Conservation (phyloP, 2,329 filamentous ascomycete species). For the Paracoccidioides lutzii region DNA sequence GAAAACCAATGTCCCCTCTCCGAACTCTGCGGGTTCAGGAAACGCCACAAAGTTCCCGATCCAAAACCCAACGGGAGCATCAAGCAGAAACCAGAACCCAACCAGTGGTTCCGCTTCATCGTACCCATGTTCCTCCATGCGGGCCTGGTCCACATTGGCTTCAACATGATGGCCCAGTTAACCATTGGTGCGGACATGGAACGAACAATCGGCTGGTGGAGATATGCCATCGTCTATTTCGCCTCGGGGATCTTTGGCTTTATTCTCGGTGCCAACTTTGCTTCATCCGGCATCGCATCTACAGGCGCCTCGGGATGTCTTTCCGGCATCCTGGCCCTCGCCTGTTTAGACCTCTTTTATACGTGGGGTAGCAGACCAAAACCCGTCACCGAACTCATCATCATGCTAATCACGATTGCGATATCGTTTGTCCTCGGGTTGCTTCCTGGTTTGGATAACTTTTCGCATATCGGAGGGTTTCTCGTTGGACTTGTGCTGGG, state of each 20-base stretch:
- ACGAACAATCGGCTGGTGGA: constrained; percentile 70
- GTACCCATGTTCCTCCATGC: constrained; percentile 90
- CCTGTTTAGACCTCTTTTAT: constrained; percentile 79
- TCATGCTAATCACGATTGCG: constrained; percentile 70
- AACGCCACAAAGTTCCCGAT: constrained; percentile 52
- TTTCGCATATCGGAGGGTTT: constrained; percentile 92
- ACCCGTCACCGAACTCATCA: constrained; percentile 73
- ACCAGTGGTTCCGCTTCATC: constrained; percentile 98
- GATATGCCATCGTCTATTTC: constrained; percentile 83
- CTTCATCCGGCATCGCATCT: constrained; percentile 65
- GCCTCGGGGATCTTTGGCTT: constrained; percentile 90
- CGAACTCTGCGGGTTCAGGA: constrained; percentile 64
- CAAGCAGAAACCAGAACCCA: constrained; percentile 52
- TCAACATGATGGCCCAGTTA: constrained; percentile 86
- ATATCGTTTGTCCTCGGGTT: constrained; percentile 89
- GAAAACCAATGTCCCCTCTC: constrained; percentile 57
- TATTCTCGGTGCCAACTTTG: constrained; percentile 87
- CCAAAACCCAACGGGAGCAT: constrained; percentile 39
- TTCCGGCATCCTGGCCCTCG: constrained; percentile 83
- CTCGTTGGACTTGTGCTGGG: constrained; percentile 81
- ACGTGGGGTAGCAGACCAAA: constrained; percentile 70
- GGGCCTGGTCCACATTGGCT: constrained; percentile 84
- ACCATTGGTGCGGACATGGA: constrained; percentile 91
- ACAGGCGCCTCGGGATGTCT: constrained; percentile 81
- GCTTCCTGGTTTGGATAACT: constrained; percentile 88